phyloP scores from a whole-genome alignment of 2,329 filamentous ascomycete species.

The Fusarium albidum region DNA sequence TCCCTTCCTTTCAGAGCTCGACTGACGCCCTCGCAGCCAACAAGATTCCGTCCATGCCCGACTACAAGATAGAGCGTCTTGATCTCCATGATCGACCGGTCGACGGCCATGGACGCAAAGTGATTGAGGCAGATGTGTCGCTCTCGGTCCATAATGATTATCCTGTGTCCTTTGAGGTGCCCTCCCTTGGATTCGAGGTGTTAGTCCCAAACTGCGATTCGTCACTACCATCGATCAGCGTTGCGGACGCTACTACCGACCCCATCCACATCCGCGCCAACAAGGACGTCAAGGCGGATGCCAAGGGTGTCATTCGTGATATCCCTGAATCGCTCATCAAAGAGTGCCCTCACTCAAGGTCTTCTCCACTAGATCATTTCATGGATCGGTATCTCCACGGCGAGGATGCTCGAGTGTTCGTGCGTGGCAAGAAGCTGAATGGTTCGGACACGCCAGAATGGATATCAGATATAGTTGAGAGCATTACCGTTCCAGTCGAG shows the following conservation, averaged over 20 bases:
- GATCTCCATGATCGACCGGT: constrained; percentile 77
- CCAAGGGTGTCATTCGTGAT: constrained; percentile 74
- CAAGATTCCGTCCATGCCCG: constrained; percentile 79
- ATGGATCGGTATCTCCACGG: constrained; percentile 85
- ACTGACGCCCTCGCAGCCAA: constrained; percentile 59
- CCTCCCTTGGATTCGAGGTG: constrained; percentile 83
- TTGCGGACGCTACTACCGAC: constrained; percentile 79
- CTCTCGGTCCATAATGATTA: constrained; percentile 78
- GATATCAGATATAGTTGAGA: constrained; percentile 81
- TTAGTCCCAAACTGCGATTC: constrained; percentile 82
- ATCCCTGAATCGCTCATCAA: constrained; percentile 77
- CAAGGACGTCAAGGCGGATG: constrained; percentile 72
- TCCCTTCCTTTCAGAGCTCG: constrained; percentile 27
- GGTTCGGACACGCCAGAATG: constrained; percentile 77
- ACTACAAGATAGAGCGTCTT: constrained; percentile 83
- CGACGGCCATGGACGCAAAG: constrained; percentile 59
- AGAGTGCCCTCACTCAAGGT: constrained; percentile 77
- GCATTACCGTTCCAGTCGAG: constrained; percentile 83
- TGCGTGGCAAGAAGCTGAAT: constrained; percentile 78
- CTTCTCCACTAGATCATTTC: constrained; percentile 85
- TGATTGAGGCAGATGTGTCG: constrained; percentile 82
- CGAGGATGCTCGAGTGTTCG: constrained; percentile 78
- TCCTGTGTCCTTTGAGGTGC: constrained; percentile 78
- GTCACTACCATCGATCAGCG: constrained; percentile 75
- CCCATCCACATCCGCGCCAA: constrained; percentile 73